Evolutionary conservation across 495 filamentous ascomycete species (phyloP), one percentile per base, ranked within the genome.

Genomic region (Eremomyces bilateralis): DNA sequence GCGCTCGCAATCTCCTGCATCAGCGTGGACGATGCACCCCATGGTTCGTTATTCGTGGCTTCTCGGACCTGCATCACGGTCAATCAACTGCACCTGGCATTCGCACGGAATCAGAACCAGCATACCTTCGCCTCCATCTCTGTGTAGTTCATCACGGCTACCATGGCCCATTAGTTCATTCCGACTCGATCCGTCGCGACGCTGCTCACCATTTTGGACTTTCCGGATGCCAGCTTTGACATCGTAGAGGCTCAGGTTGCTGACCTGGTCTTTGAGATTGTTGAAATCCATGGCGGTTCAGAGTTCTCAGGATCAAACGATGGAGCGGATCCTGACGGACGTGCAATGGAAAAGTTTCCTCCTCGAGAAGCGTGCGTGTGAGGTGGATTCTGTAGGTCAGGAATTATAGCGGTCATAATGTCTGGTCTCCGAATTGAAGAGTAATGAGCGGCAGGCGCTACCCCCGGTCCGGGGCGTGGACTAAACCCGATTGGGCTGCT

Each of bases 131-230:
- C 62, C 59, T 99, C 88, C 85, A 94, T 95, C 53, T 95, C 88
- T n/a, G 88, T 97, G 55, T 85, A 94, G 57, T 95, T 97, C 88
- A 94, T 94, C 27, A 97, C 85, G 42, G 83, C 85, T 94, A 48
- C 36, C 42, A 34, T 35, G 48, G 38, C 38, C 44, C n/a, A n/a
- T n/a, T 85, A 94, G 57, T 95, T 97, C 88, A 94, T 94, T 27
- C 94, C 85, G 42, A 82, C 85, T 94, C 48, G 36, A 43, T 33
- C 34, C 47, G 38, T 37, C 44, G 53, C 37, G 47, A 42, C 32
- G 42, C 31, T 16, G 22, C 68, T 48, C 60, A 94, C 88, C 88
- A 90, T 97, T 97, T 47, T 97, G 88, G 21, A 92, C 80, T 55
- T 97, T 92, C 47, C 88, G 76, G 38, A 94, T 83, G 43, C 85